Evolutionary conservation across 2,329 filamentous ascomycete genomes (phyloP).

Genomic region (Apiospora sp.): DNA sequence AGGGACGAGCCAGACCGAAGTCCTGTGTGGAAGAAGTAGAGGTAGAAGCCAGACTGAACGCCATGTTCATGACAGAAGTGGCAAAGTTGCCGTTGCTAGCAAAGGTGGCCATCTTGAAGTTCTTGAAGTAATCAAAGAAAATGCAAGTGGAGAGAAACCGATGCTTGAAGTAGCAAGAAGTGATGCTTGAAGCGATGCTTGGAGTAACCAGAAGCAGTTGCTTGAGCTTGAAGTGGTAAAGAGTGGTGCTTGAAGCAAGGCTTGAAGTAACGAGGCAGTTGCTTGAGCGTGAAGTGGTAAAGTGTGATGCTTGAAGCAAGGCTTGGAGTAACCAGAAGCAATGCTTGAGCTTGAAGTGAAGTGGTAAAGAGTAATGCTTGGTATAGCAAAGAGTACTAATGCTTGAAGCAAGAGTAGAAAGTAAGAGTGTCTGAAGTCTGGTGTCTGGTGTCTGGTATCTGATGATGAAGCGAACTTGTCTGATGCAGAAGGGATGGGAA

Average conservation of each 20-base stretch:
- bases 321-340: not conserved
- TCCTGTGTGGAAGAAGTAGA: not conserved
- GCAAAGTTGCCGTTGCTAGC: slow-evolving; percentile 15
- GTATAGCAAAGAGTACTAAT: not conserved
- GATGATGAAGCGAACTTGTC: not conserved
- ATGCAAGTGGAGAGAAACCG: not conserved
- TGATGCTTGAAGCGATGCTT: not conserved
- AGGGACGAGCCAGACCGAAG: not conserved
- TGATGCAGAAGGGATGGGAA: not conserved
- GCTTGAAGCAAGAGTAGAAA: not conserved
- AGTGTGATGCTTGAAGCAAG: not conserved
- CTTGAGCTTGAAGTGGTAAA: not conserved
- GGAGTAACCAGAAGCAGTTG: not conserved
- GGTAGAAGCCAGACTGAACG: not conserved
- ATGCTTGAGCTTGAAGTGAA: not conserved
- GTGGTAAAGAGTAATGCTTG: not conserved
- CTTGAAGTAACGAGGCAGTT: not conserved
- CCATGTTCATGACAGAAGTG: not conserved
- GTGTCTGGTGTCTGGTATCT: not conserved
- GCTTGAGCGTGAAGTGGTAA: not conserved
- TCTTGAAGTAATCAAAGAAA: slow-evolving; percentile 3
- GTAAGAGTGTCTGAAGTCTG: not conserved
- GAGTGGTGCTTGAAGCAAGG: not conserved
- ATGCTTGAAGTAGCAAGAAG: slow-evolving; percentile 3
- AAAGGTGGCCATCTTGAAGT: slow-evolving; percentile 13